Evolutionary conservation across 2,329 filamentous ascomycete genomes (phyloP).

Genomic region (Neonectria sp.): DNA sequence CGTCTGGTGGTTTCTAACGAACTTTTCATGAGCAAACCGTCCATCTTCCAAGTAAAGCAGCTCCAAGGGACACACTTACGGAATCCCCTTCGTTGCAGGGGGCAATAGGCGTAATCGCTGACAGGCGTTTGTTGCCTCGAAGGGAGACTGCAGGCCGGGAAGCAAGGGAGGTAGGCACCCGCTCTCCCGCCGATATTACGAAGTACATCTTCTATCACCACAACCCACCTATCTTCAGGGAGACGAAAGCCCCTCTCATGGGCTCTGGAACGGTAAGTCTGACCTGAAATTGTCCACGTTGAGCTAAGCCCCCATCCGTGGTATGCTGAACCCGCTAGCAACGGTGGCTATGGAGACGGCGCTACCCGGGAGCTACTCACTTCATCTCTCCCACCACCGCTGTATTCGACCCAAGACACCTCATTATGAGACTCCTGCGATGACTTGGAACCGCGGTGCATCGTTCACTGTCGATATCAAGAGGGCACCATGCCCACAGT

Average conservation of each 20-base stretch:
- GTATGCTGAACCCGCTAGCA: slow-evolving; percentile 15
- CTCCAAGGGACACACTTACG: no score
- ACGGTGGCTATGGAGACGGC: background rate
- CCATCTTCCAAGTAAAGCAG: background rate
- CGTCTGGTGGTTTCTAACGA: background rate
- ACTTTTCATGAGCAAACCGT: no score
- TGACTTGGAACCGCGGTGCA: background rate
- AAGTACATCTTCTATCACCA: background rate
- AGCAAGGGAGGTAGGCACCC: slow-evolving; percentile 14
- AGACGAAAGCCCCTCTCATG: background rate
- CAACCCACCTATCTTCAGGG: slow-evolving; percentile 6
- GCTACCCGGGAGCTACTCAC: background rate
- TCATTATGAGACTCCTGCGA: background rate
- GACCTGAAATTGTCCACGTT: slow-evolving; percentile 13
- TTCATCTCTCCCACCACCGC: background rate
- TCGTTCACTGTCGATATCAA: background rate
- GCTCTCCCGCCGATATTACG: slow-evolving; percentile 5
- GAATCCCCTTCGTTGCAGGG: background rate
- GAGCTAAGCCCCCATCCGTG: slow-evolving; percentile 2
- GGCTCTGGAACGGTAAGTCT: slow-evolving; percentile 26
- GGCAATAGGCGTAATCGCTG: background rate
- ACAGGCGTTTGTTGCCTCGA: background rate
- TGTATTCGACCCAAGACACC: no score
- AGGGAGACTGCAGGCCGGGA: slow-evolving; percentile 15
- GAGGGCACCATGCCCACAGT: background rate